Conservation (phyloP, 2,329 filamentous ascomycete genomes). For the Tetracladium maxilliforme region DNA sequence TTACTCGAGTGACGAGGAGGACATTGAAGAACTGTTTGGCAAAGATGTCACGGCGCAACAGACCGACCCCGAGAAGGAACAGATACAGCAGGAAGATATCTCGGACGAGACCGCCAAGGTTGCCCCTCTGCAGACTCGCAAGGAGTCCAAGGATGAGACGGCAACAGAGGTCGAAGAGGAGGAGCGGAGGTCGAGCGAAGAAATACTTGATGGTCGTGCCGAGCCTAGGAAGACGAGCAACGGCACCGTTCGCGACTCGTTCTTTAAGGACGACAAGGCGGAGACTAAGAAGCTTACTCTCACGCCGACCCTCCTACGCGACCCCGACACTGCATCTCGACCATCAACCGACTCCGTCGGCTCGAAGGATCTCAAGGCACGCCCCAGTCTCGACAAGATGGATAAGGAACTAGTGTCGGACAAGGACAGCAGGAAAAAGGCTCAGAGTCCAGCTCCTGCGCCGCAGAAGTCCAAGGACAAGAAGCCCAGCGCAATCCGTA, state of each 20-base stretch:
- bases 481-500: constrained; percentile 49
- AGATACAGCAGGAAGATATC: constrained; percentile 18
- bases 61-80: constrained; percentile 10
- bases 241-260: constrained; percentile 81
- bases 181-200: constrained; percentile 50
- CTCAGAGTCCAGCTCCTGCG: too few species aligned
- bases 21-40: constrained; percentile 14
- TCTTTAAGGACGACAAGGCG: constrained; percentile 90
- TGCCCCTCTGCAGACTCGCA: constrained; percentile 11
- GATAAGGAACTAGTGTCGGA: constrained; percentile 55
- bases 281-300: constrained; percentile 97
- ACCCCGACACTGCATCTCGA: constrained; percentile 41
- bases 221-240: constrained; percentile 57
- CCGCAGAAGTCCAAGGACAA: constrained; percentile 40
- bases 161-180: constrained; percentile 25
- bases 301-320: constrained; percentile 80
- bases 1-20: constrained; percentile 29
- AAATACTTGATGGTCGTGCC: constrained; percentile 42
- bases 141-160: constrained; percentile 16
- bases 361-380: constrained; percentile 34
- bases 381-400: constrained; percentile 60
- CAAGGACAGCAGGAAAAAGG: constrained; percentile 60
- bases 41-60: constrained; percentile 3
- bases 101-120: too few species aligned
- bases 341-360: constrained; percentile 24